phyloP scores from a whole-genome alignment of 768 basidiomycete species.

The Suillus discolor region DNA sequence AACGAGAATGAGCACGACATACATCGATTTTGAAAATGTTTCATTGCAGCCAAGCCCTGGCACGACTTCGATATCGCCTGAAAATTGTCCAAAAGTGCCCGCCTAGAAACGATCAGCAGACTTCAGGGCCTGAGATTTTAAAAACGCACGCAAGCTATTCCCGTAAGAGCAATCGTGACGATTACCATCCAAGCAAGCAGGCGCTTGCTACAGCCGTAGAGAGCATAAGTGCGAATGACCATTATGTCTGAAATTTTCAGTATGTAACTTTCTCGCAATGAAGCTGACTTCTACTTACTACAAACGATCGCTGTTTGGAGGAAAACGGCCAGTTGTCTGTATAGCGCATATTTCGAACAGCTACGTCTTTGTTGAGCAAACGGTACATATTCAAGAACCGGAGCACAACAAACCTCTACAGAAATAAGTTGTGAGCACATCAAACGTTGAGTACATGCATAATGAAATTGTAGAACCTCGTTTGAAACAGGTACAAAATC shows the following conservation, averaged over 20 bases:
- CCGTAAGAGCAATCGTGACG: background rate
- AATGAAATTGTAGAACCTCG: background rate
- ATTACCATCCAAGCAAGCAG: background rate
- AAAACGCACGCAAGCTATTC: background rate
- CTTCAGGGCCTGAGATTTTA: background rate
- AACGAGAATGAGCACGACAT: background rate
- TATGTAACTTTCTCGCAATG: background rate
- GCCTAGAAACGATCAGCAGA: background rate
- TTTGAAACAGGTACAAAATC: background rate
- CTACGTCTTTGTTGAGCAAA: background rate
- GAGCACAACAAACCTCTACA: background rate
- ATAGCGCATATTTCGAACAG: background rate
- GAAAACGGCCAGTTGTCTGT: background rate
- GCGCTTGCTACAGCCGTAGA: background rate
- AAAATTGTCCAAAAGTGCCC: background rate
- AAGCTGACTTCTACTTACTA: background rate
- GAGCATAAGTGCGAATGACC: background rate
- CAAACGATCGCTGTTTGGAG: background rate
- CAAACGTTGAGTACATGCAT: background rate
- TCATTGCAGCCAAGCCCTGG: background rate
- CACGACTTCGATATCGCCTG: background rate
- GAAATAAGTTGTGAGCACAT: background rate
- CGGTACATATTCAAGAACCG: background rate
- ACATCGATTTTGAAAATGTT: background rate
- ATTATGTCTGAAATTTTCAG: background rate